Evolutionary conservation across 1,139 yeast species (phyloP).

Genomic region (Taphrina deformans): DNA sequence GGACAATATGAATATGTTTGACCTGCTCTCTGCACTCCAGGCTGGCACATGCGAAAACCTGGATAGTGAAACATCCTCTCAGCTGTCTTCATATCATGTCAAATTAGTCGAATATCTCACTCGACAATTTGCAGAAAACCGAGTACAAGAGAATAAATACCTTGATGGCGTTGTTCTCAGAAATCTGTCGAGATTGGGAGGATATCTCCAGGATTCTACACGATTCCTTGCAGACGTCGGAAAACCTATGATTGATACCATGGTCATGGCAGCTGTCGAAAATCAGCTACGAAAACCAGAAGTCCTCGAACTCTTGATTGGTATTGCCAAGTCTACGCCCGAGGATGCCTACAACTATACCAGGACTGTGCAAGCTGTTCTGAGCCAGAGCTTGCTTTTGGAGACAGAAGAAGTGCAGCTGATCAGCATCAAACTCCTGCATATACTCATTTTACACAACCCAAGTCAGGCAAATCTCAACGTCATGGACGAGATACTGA

Average conservation of each 20-base stretch:
- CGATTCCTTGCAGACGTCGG: background rate
- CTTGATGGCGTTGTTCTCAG: background rate
- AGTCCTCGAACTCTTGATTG: constrained; percentile 8
- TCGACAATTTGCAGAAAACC: constrained; percentile 31
- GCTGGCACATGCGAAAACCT: background rate
- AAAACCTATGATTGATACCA: constrained; percentile 13
- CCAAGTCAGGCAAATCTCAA: constrained; percentile 8
- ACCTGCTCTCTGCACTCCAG: background rate
- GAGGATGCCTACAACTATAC: constrained; percentile 21
- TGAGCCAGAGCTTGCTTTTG: background rate
- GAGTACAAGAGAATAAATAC: constrained; percentile 11
- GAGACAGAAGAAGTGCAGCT: background rate
- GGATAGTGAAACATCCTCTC: background rate
- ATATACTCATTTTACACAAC: background rate
- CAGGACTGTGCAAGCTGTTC: constrained; percentile 3
- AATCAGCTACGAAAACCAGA: constrained; percentile 18
- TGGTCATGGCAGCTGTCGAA: constrained; percentile 29
- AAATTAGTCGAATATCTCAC: constrained; percentile 6
- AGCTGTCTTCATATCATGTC: background rate
- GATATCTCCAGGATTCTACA: background rate
- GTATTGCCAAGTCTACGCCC: background rate
- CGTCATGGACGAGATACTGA: constrained; percentile 15
- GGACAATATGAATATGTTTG: background rate
- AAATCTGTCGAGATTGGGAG: background rate
- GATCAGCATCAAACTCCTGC: background rate